phyloP scores from a whole-genome alignment of 2,329 filamentous ascomycete genomes.

The Nigrospora osmanthi region DNA sequence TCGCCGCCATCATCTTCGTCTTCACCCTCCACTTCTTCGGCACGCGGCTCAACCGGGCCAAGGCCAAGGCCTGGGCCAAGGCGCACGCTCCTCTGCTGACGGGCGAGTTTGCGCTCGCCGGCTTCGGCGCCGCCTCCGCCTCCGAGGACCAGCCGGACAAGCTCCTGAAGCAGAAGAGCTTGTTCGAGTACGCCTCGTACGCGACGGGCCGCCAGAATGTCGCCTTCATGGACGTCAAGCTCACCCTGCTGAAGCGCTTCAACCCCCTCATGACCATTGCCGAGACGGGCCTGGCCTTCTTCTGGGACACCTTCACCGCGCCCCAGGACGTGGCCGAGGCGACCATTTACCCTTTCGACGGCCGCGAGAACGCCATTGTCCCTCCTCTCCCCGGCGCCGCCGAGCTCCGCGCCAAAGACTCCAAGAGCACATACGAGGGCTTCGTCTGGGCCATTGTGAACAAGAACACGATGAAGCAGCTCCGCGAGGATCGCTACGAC shows the following conservation, averaged over 20 bases:
- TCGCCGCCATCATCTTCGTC: slow-evolving; percentile 67
- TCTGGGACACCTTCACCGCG: slow-evolving; percentile 67
- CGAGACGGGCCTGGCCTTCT: slow-evolving; percentile 64
- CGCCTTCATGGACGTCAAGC: slow-evolving; percentile 79
- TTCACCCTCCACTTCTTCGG: slow-evolving; percentile 77
- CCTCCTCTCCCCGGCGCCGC: slow-evolving; percentile 54
- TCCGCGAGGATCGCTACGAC: slow-evolving; percentile 91
- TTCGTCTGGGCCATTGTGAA: slow-evolving; percentile 96
- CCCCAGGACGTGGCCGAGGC: slow-evolving; percentile 71
- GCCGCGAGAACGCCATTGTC: slow-evolving; percentile 74
- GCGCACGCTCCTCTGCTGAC: slow-evolving; percentile 65
- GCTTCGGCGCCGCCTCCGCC: slow-evolving; percentile 56
- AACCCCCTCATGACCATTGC: slow-evolving; percentile 60
- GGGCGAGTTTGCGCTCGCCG: slow-evolving; percentile 80
- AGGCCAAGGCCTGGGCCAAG: slow-evolving; percentile 72
- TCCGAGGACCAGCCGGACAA: slow-evolving; percentile 42
- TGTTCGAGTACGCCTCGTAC: slow-evolving; percentile 81
- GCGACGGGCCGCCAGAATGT: slow-evolving; percentile 88
- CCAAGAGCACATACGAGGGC: slow-evolving; percentile 69
- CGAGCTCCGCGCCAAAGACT: slow-evolving; percentile 46
- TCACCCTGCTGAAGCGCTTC: slow-evolving; percentile 77
- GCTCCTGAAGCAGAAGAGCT: slow-evolving; percentile 76
- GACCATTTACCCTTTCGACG: slow-evolving; percentile 81
- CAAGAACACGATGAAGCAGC: slow-evolving; percentile 85
- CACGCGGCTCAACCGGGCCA: slow-evolving; percentile 68